These are phyloP conservation scores for Clonostachys chloroleuca DNA, from an alignment of 2,329 filamentous ascomycete genomes.

Conservation along the genomic window DNA sequence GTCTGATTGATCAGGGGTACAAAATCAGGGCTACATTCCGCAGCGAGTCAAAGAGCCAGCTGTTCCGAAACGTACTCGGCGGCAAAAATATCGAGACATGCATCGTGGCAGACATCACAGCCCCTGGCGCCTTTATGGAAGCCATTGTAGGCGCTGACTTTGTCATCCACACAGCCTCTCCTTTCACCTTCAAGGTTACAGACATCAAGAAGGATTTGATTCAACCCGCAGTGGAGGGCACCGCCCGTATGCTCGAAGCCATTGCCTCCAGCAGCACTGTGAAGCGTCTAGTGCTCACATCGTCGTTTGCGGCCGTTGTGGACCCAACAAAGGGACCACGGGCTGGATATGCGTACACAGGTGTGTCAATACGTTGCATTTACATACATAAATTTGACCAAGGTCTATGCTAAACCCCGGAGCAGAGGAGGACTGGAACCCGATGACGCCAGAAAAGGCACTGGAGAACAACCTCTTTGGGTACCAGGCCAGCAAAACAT, in stretches of 20 bases:
- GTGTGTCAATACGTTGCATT: not conserved
- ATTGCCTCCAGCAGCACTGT: constrained; percentile 12
- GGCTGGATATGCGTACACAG: not conserved
- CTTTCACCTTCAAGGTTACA: not conserved
- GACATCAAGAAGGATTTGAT: not conserved
- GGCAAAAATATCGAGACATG: not conserved
- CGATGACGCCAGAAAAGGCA: not conserved
- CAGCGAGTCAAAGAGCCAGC: not conserved
- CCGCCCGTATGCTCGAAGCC: constrained; percentile 17
- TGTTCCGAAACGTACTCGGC: not conserved
- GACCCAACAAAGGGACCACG: constrained; percentile 21
- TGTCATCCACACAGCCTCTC: not conserved
- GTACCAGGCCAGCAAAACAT: constrained; percentile 1
- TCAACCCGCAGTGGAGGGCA: not conserved
- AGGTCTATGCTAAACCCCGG: not conserved
- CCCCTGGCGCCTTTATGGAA: not conserved
- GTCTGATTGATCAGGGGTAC: not conserved
- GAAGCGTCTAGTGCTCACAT: constrained; percentile 49
- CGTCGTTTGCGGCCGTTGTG: constrained; percentile 62
- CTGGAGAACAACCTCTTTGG: not conserved
- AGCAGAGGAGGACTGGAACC: not conserved
- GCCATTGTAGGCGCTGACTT: not conserved
- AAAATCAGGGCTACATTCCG: not conserved
- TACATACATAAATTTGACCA: not conserved
- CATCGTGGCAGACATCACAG: not conserved